A percentile compares a stretch with the other conserved stretches of the same genome.
phyloP scores from a whole-genome alignment of 345 rosid species.

The Eucalyptus lansdowneana region DNA sequence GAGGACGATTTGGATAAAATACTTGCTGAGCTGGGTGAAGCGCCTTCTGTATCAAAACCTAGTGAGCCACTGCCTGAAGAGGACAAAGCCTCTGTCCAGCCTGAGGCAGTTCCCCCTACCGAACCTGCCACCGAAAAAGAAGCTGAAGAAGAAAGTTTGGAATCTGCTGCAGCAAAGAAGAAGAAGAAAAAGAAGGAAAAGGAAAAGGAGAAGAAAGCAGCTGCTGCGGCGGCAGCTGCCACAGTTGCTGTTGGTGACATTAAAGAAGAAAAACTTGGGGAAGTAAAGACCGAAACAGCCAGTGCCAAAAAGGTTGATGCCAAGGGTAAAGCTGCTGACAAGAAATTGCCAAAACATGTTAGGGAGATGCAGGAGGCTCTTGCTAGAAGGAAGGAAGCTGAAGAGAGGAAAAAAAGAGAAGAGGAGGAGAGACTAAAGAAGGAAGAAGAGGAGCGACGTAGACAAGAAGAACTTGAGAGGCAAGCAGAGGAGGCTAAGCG shows the following conservation, averaged over 20 bases:
- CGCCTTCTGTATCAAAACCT: slow-evolving; percentile 20
- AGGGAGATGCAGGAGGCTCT: slow-evolving; percentile 96
- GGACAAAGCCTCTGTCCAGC: slow-evolving; percentile 36
- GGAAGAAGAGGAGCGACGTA: slow-evolving; percentile 83
- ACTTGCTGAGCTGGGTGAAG: slow-evolving; percentile 83
- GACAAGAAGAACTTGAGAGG: slow-evolving; percentile 79
- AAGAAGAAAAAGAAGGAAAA: slow-evolving; percentile 86
- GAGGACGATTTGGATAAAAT: slow-evolving; percentile 93
- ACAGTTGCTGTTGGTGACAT: slow-evolving; percentile 9
- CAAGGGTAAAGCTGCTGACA: slow-evolving; percentile 73
- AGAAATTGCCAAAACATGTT: slow-evolving; percentile 86
- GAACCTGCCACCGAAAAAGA: slow-evolving; percentile 48
- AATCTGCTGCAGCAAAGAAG: slow-evolving; percentile 83
- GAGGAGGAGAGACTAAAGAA: slow-evolving; percentile 78
- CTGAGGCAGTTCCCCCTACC: slow-evolving; percentile 21
- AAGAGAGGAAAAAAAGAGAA: slow-evolving; percentile 73
- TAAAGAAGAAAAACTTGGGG: slow-evolving; percentile 40
- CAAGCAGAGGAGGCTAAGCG: slow-evolving; percentile 96
- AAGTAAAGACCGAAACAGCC: slow-evolving; percentile 25
- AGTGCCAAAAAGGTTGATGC: slow-evolving; percentile 57
- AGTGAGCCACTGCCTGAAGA: slow-evolving; percentile 23
- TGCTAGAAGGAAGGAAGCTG: slow-evolving; percentile 70
- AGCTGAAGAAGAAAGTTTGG: slow-evolving; percentile 58
- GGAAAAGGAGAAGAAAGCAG: slow-evolving; percentile 60
- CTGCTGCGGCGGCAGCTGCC: slow-evolving; percentile 22